Conservation (phyloP, 345 rosid genomes). For the Cardamine resedifolia region DNA sequence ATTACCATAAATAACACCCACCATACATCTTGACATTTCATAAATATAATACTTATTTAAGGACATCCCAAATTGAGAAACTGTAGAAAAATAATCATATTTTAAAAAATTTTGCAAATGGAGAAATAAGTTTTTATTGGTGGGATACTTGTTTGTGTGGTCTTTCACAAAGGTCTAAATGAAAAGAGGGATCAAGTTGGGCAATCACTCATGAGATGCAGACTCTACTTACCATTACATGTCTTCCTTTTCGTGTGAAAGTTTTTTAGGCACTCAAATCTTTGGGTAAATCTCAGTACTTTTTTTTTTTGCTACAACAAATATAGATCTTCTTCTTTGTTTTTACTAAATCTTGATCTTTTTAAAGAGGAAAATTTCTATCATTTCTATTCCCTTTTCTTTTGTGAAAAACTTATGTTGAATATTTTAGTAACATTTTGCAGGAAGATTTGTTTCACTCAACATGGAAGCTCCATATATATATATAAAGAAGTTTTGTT, state of each 20-base stretch:
- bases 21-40: slow-evolving; percentile 32
- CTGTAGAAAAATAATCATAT: background rate
- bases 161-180: slow-evolving; percentile 38
- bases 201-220: slow-evolving; percentile 41
- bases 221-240: slow-evolving; percentile 43
- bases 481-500: background rate
- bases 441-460: slow-evolving; percentile 17
- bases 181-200: slow-evolving; percentile 40
- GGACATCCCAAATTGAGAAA: slow-evolving; percentile 32
- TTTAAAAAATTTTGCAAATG: background rate
- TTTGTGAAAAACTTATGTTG: background rate
- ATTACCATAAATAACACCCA: slow-evolving; percentile 35
- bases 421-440: background rate
- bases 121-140: slow-evolving; percentile 4
- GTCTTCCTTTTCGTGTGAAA: slow-evolving; percentile 41
- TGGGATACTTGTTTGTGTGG: slow-evolving; percentile 36
- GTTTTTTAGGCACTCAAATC: slow-evolving; percentile 33
- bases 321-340: slow-evolving; percentile 12
- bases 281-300: slow-evolving; percentile 24
- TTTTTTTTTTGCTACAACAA: slow-evolving; percentile 1
- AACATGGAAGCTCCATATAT: background rate
- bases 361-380: slow-evolving; percentile 21
- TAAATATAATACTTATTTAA: slow-evolving; percentile 27
- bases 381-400: slow-evolving; percentile 7
- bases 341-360: slow-evolving; percentile 28